A percentile compares a stretch with the other conserved stretches of the same genome.
These are phyloP conservation scores for Pythium coloratum DNA, from an alignment of 352 stramenopile species.

Conservation along the genomic window DNA sequence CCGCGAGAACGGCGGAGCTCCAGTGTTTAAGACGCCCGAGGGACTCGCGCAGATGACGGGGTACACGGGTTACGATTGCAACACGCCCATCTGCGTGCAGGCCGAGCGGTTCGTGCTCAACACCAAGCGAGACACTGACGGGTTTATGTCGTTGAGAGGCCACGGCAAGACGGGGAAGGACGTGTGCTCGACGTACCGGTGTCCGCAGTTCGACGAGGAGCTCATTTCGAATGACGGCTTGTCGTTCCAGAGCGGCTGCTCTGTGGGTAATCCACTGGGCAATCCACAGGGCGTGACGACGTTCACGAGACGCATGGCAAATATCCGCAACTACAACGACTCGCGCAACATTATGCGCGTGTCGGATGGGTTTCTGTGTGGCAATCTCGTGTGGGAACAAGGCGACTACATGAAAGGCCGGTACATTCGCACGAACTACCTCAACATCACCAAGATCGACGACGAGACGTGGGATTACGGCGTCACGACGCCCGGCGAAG, in stretches of 20 bases:
- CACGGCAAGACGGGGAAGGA: constrained; percentile 48
- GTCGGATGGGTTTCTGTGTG: constrained; percentile 80
- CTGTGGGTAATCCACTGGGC: constrained; percentile 52
- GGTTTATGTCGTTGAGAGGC: constrained; percentile 58
- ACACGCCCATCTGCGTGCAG: constrained; percentile 95
- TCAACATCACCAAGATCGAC: constrained; percentile 89
- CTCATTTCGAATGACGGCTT: constrained; percentile 91
- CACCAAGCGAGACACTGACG: constrained; percentile 37
- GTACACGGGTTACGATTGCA: constrained; percentile 96
- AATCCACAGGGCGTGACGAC: constrained; percentile 50
- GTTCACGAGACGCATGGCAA: constrained; percentile 38
- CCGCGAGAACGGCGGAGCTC: constrained; percentile 83
- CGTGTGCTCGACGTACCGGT: constrained; percentile 61
- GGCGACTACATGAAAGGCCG: constrained; percentile 89
- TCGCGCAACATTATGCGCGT: constrained; percentile 53
- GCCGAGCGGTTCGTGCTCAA: constrained; percentile 92
- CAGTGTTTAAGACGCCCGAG: constrained; percentile 91
- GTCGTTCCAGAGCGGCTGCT: constrained; percentile 95
- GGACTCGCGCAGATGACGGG: constrained; percentile 92
- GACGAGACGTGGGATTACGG: constrained; percentile 74
- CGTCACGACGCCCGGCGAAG: constrained; percentile 71
- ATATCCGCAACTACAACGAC: constrained; percentile 59
- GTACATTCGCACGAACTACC: constrained; percentile 88
- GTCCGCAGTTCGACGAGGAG: constrained; percentile 83
- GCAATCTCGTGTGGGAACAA: constrained; percentile 89